Evolutionary conservation across 306 rosid genomes (phyloP).

Genomic region (Elaeagnus macrophylla): DNA sequence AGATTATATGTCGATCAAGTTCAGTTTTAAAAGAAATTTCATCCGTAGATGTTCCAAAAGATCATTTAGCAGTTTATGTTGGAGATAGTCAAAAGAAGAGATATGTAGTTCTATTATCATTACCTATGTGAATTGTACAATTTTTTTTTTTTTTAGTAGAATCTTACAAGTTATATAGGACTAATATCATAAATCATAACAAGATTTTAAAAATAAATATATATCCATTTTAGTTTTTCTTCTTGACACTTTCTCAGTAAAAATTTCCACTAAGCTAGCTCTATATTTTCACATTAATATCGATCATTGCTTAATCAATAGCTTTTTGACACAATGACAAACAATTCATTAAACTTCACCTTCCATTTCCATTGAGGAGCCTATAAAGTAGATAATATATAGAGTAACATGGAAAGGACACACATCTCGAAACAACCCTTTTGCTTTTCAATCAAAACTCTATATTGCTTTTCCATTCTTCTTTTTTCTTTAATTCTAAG

Average conservation of each 20-base stretch:
- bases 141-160: neutral
- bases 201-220: too few relatives aligned
- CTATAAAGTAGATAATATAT: neutral
- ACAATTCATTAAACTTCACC: too few relatives aligned
- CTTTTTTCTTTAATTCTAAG: too few relatives aligned
- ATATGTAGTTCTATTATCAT: constrained; percentile 25
- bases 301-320: too few relatives aligned
- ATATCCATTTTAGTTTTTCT: too few relatives aligned
- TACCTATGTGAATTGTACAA: neutral
- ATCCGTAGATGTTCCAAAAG: constrained; percentile 25
- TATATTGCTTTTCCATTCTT: too few relatives aligned
- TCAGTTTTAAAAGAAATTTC: constrained; percentile 10
- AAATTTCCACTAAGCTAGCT: neutral
- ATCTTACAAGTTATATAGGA: neutral
- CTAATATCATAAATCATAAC: too few relatives aligned
- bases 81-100: constrained; percentile 23
- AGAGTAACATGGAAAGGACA: constrained; percentile 11
- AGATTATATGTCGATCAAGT: constrained; percentile 13
- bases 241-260: too few relatives aligned
- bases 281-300: too few relatives aligned
- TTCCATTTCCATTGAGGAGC: neutral
- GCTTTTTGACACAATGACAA: too few relatives aligned
- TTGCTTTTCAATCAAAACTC: too few relatives aligned
- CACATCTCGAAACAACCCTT: neutral
- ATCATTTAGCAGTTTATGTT: constrained; percentile 29